Evolutionary conservation across 2,329 filamentous ascomycete species (phyloP).

Genomic region (Arthroderma sp.): DNA sequence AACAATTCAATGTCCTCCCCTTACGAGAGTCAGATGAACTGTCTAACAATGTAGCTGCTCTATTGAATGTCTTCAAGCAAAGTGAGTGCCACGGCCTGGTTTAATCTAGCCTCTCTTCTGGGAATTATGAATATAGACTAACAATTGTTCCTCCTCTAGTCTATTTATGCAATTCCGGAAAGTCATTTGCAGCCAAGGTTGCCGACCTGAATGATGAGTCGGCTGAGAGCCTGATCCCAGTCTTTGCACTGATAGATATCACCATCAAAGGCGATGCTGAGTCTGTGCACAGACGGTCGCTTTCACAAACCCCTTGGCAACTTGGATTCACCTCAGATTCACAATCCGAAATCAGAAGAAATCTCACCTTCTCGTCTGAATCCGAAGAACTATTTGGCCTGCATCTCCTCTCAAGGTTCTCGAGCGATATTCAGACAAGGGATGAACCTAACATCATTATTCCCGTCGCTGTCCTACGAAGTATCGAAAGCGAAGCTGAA

Average conservation of each 20-base stretch:
- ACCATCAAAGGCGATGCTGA: slow-evolving; percentile 29
- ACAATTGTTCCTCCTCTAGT: slow-evolving; percentile 24
- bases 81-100: slow-evolving; percentile 26
- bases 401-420: slow-evolving; percentile 34
- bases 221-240: slow-evolving; percentile 13
- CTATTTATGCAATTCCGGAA: slow-evolving; percentile 40
- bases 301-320: slow-evolving; percentile 20
- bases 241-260: slow-evolving; percentile 35
- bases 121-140: slow-evolving; percentile 1
- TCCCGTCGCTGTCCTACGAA: slow-evolving; percentile 35
- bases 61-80: slow-evolving; percentile 40
- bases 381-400: slow-evolving; percentile 36
- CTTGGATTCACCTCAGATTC: slow-evolving; percentile 18
- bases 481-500: slow-evolving; percentile 8
- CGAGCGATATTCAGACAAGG: slow-evolving; percentile 37
- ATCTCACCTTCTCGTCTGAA: slow-evolving; percentile 31
- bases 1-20: slow-evolving; percentile 14
- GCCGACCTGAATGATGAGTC: slow-evolving; percentile 37
- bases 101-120: slow-evolving; percentile 1
- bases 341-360: slow-evolving; percentile 13
- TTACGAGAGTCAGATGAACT: slow-evolving; percentile 33
- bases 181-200: slow-evolving; percentile 40
- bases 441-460: slow-evolving; percentile 37
- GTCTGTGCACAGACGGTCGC: slow-evolving; percentile 3
- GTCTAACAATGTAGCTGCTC: slow-evolving; percentile 34